Base-by-base conservation (phyloP, 306 rosid genomes). In the Cotoneaster glaucophyllus region DNA sequence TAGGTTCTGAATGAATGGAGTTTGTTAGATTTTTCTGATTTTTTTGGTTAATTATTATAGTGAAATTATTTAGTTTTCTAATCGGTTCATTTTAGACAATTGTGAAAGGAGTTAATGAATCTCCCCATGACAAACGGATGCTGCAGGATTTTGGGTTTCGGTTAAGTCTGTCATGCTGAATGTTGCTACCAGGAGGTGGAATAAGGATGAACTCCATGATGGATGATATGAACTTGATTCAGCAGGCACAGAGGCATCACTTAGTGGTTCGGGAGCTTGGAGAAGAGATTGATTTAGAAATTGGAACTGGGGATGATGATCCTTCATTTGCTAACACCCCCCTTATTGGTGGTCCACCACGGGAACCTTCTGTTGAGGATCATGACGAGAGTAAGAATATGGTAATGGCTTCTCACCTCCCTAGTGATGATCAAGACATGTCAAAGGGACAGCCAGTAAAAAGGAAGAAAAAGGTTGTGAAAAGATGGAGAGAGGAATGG, bases 401-500 rank as follows among this genome's bases (percentile, higher is more conserved):
- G 96, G 86, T 80, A 62, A 83, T 89, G 93, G 91, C 81, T 73
- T 87, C 97, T 85, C 92, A 95, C 74, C 87, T 95, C 80, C 84
- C 89, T n/a, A 84, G 83, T 61, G 95, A 90, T 32, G 84, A 86
- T 79, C 98, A 90, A 85, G 95, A 92, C 78, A 85, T 90, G 90
- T 84, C 92, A 52, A 88, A 84, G 79, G 76, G 72, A 29, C 98
- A 88, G 71, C 86, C 92, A 4, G 73, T 45, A 43, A 95, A 95
- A 79, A 85, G 97, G 82, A 95, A 92, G 89, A 95, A 95, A 83
- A 95, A 95, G 83, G 98, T 95, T 82, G 98, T 95, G 73, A 95
- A 95, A 83, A 87, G 98, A 89, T 95, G 98, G 98, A 88, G 98
- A 87, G 98, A 95, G 85, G 98, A 92, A 85, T 95, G 98, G 98